A percentile compares a stretch with the other conserved stretches of the same genome.
These are phyloP conservation scores for Aaosphaeria arxii DNA, from an alignment of 2,329 filamentous ascomycete species.

Conservation along the genomic window DNA sequence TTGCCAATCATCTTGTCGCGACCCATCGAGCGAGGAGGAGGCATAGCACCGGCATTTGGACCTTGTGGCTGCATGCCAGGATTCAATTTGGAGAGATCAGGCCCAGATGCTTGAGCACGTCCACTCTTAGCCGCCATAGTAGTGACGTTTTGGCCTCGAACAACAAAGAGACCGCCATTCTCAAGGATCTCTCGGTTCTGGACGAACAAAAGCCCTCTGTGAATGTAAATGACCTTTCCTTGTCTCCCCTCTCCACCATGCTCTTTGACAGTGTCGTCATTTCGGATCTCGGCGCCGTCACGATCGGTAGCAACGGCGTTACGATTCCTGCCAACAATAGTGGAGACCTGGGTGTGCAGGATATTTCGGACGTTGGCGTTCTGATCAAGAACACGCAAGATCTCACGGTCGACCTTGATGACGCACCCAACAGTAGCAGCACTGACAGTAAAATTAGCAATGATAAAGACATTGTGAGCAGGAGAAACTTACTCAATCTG, in stretches of 20 bases:
- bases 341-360: slow-evolving; percentile 87
- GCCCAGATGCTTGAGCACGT: slow-evolving; percentile 66
- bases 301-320: slow-evolving; percentile 88
- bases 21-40: slow-evolving; percentile 70
- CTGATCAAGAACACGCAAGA: slow-evolving; percentile 85
- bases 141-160: slow-evolving; percentile 77
- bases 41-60: slow-evolving; percentile 48
- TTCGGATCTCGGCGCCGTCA: slow-evolving; percentile 86
- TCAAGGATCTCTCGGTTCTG: slow-evolving; percentile 81
- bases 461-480: not conserved
- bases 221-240: slow-evolving; percentile 89
- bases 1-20: slow-evolving; percentile 85
- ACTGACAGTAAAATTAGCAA: slow-evolving; percentile 33
- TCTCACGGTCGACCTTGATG: slow-evolving; percentile 93
- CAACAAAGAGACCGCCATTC: slow-evolving; percentile 87
- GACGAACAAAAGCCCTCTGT: slow-evolving; percentile 87
- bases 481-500: slow-evolving; percentile 69
- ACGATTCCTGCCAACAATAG: slow-evolving; percentile 79
- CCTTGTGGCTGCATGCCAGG: slow-evolving; percentile 66
- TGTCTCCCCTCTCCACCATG: slow-evolving; percentile 78
- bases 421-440: slow-evolving; percentile 89
- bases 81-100: slow-evolving; percentile 88
- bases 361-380: slow-evolving; percentile 78
- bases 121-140: slow-evolving; percentile 95
- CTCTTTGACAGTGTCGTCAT: slow-evolving; percentile 91